Evolutionary conservation across 805 yeast species (phyloP), one percentile per base, ranked within the genome.

Genomic region (Zygosaccharomyces rouxii): DNA sequence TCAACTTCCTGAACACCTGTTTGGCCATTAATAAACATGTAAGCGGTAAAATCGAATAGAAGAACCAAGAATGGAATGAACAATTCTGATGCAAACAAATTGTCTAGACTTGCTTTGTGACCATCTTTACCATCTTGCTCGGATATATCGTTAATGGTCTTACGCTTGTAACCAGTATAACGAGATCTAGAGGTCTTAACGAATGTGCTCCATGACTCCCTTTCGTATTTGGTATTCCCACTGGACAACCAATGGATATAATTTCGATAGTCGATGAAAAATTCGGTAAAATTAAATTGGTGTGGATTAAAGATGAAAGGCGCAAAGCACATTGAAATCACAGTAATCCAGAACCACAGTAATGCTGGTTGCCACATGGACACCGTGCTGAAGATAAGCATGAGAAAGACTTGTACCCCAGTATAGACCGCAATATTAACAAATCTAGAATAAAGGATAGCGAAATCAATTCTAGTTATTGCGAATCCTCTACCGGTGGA

Each of bases 401-500:
- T 78, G 55, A 89, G 63, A 55, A 85, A 74, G 9, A 87, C 71
- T 44, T 84, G 77, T 0, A 84, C 71, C 0, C 98, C 98, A 5
- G 84, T 69, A 65, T 89, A 88, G 33, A 90, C 83, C 1, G 96
- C 84, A 4, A 82, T 76, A 3, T 77, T 71, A 1, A 90, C 85
- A 71, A 87, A 92, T 35, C 85, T 77, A 0, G 95, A 78, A 66
- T 84, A 92, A 26, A 92, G 70, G 3, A 75, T 73, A 16, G 83
- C 70, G 66, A 92, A 92, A 5, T 87, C 80, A 25, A 80, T 69
- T 58, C 98, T 77, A 3, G 89, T 77, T 18, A 89, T 88, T 2
- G 98, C 96, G 72, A 90, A 86, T 0, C 96, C 96, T 69, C 98
- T 74, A 1, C 98, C 98, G 2, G 97, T 89, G 9, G 96, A 83